Evolutionary conservation across 441 rosid species (phyloP).

Genomic region (Adansonia rubrostipa): DNA sequence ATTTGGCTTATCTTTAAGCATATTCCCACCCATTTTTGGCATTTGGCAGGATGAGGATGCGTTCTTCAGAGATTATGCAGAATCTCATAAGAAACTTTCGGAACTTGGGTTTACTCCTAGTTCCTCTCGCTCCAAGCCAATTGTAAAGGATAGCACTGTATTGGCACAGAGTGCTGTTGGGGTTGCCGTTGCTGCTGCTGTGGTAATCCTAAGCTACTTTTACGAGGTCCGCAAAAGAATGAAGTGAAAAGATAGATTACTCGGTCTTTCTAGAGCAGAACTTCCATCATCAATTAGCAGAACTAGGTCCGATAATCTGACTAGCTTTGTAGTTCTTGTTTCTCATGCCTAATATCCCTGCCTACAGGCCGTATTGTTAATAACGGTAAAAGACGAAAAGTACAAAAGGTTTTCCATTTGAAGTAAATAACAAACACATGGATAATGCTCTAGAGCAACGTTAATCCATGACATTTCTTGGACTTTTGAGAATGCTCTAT

Average conservation of each 20-base stretch:
- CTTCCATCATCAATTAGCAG: neutral
- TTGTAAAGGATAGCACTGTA: constrained; percentile 52
- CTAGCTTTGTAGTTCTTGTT: neutral
- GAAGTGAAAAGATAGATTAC: constrained; percentile 44
- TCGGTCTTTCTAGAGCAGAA: neutral
- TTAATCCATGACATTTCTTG: neutral
- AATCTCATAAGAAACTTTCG: constrained; percentile 85
- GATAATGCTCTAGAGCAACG: neutral
- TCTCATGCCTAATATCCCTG: neutral
- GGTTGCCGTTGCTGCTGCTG: constrained; percentile 78
- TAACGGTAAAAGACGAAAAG: neutral
- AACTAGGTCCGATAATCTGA: neutral
- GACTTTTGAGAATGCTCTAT: no score
- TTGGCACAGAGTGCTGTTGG: constrained; percentile 82
- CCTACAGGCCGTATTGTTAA: neutral
- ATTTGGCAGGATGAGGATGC: constrained; percentile 76
- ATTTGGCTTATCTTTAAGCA: neutral
- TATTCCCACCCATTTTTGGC: neutral
- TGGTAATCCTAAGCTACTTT: constrained; percentile 74
- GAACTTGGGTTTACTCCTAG: constrained; percentile 74
- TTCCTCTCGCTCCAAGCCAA: constrained; percentile 46
- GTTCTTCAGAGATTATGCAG: constrained; percentile 75
- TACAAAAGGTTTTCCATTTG: neutral
- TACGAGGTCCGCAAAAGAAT: constrained; percentile 72
- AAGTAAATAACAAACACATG: constrained; percentile 16